Evolutionary conservation across 148 eudicot species (phyloP), one percentile per base, ranked within the genome.

Genomic region (Vaccinium vitisidaea): DNA sequence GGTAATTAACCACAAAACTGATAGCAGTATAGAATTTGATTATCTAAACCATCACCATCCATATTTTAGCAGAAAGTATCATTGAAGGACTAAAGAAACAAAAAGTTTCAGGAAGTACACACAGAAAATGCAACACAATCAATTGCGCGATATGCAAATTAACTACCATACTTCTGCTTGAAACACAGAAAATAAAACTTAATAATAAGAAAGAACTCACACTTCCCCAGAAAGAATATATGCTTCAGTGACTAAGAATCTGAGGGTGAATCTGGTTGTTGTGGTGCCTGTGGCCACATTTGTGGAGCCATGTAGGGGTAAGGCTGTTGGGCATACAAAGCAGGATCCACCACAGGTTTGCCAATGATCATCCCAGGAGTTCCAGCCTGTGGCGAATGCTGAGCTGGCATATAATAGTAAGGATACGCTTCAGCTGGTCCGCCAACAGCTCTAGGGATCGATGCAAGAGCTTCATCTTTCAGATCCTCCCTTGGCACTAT

Each of bases 401-500:
- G 96, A 83, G 88, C 52, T n/a, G 94, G 92, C 93, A 93, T 89
- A 86, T 91, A 94, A 78, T 88, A 94, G 88, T 90, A 92, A 49
- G 97, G 91, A 65, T 90, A 91, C 0, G 91, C 88, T 85, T 94
- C 97, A 0, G 93, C 75, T 1, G 94, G 93, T 6, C 89, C 92
- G 0, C 91, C 90, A 53, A 91, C 93, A 5, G 97, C 94, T 78
- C 92, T 90, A 1, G 97, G 95, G 55, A 92, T 87, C 0, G 91
- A 76, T 10, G 95, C 86, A 61, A 91, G 89, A 50, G 93, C 89
- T 80, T 94, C 98, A 71, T 94, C 98, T 85, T 92, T 92, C 69
- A 90, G 74, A 77, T 94, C 98, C 88, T 94, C 98, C 87, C 95
- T 91, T 0, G 98, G 95, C 80, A 94, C 98, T 78, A 94, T 94